Base-by-base conservation (phyloP, 2,329 filamentous ascomycete genomes). In the Sphaerulina vaccinii region DNA sequence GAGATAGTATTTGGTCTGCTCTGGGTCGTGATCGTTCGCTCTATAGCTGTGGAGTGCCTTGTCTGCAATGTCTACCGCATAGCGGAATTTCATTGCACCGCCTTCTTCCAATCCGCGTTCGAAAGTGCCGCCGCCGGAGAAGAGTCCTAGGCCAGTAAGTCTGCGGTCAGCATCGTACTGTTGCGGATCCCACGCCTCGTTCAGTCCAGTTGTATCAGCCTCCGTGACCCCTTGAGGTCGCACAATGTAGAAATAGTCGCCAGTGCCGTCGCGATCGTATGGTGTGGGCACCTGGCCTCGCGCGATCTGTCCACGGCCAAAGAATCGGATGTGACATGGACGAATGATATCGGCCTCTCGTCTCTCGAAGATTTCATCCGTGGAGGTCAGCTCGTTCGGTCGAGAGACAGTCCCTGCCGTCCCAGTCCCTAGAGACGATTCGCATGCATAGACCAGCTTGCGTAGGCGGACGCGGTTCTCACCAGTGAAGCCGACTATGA, bases 121-220 rank as follows among this genome's bases (percentile, higher is more conserved):
- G 45, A 93, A 83, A 46, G 85, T 90, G 0, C 89, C 88, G 15
- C 86, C 85, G 1, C 89, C 89, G 58, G 85, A 89, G 62, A 89
- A 95, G 0, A 93, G 71, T 56, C 90, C 87, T 3, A 92, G 70
- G 0, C 84, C 86, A 38, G 23, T 53, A 3, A 68, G 43, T 15
- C 56, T 59, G 9, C 27, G 32, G 3, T 41, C 10, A 3, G 32
- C 15, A 2, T 23, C 7, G 10, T 8, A 4, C 2, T 22, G 7
- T n/a, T 15, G 23, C 10, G 39, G 52, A 42, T 39, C 42, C 51
- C 54, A 88, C 72, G 52, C 74, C 75, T 15, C 64, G 55, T 53
- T 51, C 65, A 35, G 43, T 52, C 58, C 0, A 19, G 16, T n/a
- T 9, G 11, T 10, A 35, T 32, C 33, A 13, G n/a, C 4, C 3